phyloP scores from a whole-genome alignment of 2,329 filamentous ascomycete species.

The Myriosclerotinia curreyana region DNA sequence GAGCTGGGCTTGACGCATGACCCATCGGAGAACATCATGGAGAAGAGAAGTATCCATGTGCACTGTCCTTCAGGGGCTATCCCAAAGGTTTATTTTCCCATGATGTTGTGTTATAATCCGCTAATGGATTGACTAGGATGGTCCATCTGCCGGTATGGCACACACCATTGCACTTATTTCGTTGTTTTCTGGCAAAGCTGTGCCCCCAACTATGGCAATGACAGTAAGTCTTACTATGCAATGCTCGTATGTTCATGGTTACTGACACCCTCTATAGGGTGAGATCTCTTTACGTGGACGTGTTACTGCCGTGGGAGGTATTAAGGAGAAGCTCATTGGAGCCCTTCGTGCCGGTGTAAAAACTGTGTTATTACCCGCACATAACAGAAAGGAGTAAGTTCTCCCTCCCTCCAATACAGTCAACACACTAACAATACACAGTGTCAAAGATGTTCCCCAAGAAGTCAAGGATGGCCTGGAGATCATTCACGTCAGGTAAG shows the following conservation, averaged over 20 bases:
- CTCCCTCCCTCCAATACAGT: background rate
- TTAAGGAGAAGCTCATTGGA: constrained; percentile 98
- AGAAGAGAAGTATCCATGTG: constrained; percentile 87
- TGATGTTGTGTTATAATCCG: constrained; percentile 14
- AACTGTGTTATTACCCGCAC: constrained; percentile 81
- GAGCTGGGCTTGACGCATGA: constrained; percentile 81
- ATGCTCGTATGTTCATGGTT: constrained; percentile 15
- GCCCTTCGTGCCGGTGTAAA: constrained; percentile 91
- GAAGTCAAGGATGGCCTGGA: constrained; percentile 85
- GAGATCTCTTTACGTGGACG: constrained; percentile 79
- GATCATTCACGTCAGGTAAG: constrained; percentile 85
- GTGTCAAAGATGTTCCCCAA: constrained; percentile 77
- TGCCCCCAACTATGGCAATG: constrained; percentile 93
- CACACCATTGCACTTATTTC: constrained; percentile 93
- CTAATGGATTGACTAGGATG: constrained; percentile 58
- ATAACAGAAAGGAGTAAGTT: constrained; percentile 76
- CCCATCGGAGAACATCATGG: constrained; percentile 90
- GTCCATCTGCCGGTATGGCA: constrained; percentile 81
- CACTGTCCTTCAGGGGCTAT: constrained; percentile 94
- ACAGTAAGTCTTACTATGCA: constrained; percentile 56
- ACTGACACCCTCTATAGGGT: constrained; percentile 41
- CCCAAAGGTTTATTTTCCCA: constrained; percentile 76
- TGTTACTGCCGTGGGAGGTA: constrained; percentile 91
- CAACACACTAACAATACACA: constrained; percentile 28
- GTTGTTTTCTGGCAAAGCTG: constrained; percentile 78